Conservation (phyloP, 768 basidiomycete genomes). For the Leccinum obscurum region DNA sequence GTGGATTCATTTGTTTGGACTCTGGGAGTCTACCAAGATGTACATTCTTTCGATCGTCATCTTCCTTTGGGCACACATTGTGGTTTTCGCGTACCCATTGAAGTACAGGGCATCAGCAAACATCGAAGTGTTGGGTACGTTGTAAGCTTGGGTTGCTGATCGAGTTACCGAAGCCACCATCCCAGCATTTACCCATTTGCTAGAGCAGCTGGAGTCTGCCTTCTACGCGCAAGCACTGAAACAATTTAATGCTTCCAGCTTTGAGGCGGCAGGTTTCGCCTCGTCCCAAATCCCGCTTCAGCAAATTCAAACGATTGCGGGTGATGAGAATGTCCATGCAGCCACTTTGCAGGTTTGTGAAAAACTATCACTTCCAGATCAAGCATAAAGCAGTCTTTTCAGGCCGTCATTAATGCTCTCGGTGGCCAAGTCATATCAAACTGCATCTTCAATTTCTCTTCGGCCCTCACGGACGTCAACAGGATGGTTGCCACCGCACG, state of each 20-base stretch:
- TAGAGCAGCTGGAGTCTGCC: slow-evolving; percentile 69
- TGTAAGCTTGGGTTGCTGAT: background rate
- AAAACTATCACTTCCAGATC: too few species aligned
- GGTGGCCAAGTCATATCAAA: slow-evolving; percentile 52
- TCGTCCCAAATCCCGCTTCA: slow-evolving; percentile 55
- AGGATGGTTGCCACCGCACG: slow-evolving; percentile 75
- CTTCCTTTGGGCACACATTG: slow-evolving; percentile 1
- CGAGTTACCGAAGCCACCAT: background rate
- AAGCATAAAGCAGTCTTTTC: background rate
- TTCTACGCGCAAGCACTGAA: slow-evolving; percentile 69
- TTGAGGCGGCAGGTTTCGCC: slow-evolving; percentile 63
- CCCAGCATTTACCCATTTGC: slow-evolving; percentile 71
- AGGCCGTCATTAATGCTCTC: slow-evolving; percentile 52
- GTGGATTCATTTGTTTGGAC: slow-evolving; percentile 31
- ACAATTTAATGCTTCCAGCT: slow-evolving; percentile 66
- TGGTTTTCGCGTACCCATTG: slow-evolving; percentile 10
- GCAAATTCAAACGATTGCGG: slow-evolving; percentile 58
- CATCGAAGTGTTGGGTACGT: slow-evolving; percentile 61
- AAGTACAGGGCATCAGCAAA: slow-evolving; percentile 8
- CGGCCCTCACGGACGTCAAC: slow-evolving; percentile 59
- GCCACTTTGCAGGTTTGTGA: slow-evolving; percentile 49
- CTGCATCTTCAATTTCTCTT: slow-evolving; percentile 70
- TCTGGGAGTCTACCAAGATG: slow-evolving; percentile 13
- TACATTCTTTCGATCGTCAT: background rate
- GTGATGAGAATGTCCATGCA: slow-evolving; percentile 64